phyloP scores from a whole-genome alignment of 805 yeast genomes.

The Candida schatavii region DNA sequence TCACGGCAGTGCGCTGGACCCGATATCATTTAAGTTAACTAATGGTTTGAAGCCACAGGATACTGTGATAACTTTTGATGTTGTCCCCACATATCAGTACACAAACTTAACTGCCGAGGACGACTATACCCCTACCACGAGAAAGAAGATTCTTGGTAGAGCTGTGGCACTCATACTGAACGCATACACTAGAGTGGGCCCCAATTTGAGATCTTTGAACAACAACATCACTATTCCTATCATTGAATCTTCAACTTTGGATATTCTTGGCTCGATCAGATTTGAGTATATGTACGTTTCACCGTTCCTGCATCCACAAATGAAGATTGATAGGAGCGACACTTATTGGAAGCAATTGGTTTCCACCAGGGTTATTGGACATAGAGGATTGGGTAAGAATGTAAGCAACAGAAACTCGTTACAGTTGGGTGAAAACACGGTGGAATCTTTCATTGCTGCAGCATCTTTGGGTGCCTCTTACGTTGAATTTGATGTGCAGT shows the following conservation, averaged over 20 bases:
- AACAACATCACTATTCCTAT: slow-evolving; percentile 71
- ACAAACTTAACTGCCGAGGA: slow-evolving; percentile 12
- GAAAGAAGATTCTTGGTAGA: slow-evolving; percentile 57
- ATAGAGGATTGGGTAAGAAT: slow-evolving; percentile 92
- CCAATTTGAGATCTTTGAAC: slow-evolving; percentile 62
- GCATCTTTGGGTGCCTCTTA: slow-evolving; percentile 95
- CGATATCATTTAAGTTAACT: slow-evolving; percentile 66
- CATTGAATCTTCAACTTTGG: slow-evolving; percentile 66
- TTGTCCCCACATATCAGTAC: slow-evolving; percentile 82
- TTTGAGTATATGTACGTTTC: slow-evolving; percentile 73
- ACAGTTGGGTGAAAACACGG: slow-evolving; percentile 93
- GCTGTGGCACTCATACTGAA: slow-evolving; percentile 73
- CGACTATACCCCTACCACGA: background rate
- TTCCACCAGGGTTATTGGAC: slow-evolving; percentile 90
- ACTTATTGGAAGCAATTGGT: slow-evolving; percentile 91
- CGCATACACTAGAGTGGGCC: slow-evolving; percentile 65
- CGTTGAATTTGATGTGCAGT: slow-evolving; percentile 94
- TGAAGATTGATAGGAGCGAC: slow-evolving; percentile 64
- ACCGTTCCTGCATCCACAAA: slow-evolving; percentile 69
- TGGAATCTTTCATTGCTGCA: slow-evolving; percentile 93
- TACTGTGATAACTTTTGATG: slow-evolving; percentile 69
- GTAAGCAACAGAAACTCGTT: slow-evolving; percentile 65
- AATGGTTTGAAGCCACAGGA: slow-evolving; percentile 46
- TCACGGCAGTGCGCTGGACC: slow-evolving; percentile 64
- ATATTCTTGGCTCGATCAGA: slow-evolving; percentile 70